Percentiles rank a stretch among this genome's conserved stretches.
Conservation (phyloP, 441 rosid genomes). For the Erysimum pusillum region DNA sequence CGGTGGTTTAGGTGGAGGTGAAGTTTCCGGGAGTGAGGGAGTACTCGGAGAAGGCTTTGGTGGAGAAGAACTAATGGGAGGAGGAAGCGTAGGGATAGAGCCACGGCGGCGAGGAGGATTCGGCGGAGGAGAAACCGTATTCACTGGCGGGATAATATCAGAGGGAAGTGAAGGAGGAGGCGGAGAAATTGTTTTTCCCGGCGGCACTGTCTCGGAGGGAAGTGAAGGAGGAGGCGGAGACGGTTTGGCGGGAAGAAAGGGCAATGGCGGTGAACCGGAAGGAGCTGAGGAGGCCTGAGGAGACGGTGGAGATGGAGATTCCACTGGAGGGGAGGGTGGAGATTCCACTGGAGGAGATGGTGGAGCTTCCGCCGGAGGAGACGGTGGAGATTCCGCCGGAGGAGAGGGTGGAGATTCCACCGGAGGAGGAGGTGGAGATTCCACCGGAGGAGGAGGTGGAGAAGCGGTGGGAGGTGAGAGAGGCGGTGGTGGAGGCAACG, state of each 20-base stretch:
- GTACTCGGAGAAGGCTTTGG: constrained; percentile 39
- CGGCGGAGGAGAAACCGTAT: constrained; percentile 22
- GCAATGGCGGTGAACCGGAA: constrained; percentile 43
- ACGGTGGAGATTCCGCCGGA: constrained; percentile 32
- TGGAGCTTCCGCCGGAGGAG: constrained; percentile 19
- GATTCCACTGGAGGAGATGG: constrained; percentile 29
- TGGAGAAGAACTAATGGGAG: constrained; percentile 32
- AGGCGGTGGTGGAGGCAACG: constrained; percentile 20
- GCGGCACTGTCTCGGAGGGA: constrained; percentile 28
- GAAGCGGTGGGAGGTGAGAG: constrained; percentile 26
- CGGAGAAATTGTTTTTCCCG: constrained; percentile 5
- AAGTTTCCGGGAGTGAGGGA: constrained; percentile 37
- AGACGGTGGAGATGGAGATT: constrained; percentile 36
- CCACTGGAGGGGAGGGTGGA: constrained; percentile 27
- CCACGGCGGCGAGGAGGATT: constrained; percentile 42
- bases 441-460: constrained; percentile 23
- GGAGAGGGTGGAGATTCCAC: constrained; percentile 32
- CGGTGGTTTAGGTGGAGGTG: constrained; percentile 41
- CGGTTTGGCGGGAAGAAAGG: constrained; percentile 44
- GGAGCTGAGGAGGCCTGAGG: constrained; percentile 29
- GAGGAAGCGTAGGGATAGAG: constrained; percentile 35
- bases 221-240: constrained; percentile 42
- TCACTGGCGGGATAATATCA: constrained; percentile 12
- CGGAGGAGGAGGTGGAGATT: constrained; percentile 30
- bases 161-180: constrained; percentile 43